These are phyloP conservation scores for Pascua guehoae DNA, from an alignment of 1,284 basidiomycete species.

Conservation along the genomic window DNA sequence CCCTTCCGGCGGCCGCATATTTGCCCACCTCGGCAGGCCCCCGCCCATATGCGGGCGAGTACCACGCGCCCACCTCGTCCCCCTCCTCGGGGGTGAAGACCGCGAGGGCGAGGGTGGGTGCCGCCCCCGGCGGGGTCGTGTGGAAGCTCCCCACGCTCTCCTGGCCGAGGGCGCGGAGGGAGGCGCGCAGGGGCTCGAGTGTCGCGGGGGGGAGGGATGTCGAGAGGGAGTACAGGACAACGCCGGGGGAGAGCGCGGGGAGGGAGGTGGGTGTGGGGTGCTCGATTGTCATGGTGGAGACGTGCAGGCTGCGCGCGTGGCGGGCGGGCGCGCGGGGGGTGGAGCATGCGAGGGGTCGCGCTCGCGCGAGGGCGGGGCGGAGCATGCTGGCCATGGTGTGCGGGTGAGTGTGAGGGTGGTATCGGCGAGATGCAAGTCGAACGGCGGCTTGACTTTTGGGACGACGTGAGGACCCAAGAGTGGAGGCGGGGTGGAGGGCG, in stretches of 20 bases:
- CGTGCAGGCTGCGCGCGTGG: conserved; percentile 1
- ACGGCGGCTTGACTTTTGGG: no score
- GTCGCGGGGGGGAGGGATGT: conserved; percentile 22
- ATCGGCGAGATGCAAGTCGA: no score
- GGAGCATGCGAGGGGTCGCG: not conserved
- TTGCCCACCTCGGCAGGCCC: conserved; percentile 39
- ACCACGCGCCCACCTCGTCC: conserved; percentile 13
- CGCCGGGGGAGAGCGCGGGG: not conserved
- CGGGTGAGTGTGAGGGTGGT: no score
- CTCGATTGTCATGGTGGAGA: conserved; percentile 27
- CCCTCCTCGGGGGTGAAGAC: conserved; percentile 22
- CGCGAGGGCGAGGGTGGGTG: conserved; percentile 32
- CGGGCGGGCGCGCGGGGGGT: not conserved
- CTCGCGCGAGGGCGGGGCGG: no score
- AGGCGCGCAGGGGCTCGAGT: conserved; percentile 21
- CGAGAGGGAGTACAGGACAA: conserved; percentile 32
- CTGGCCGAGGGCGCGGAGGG: conserved; percentile 15
- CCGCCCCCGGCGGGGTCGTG: conserved; percentile 13
- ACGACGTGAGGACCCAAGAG: no score
- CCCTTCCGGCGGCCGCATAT: conserved; percentile 31
- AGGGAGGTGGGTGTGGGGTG: conserved; percentile 14
- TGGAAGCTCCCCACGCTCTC: conserved; percentile 34
- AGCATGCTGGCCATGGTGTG: no score
- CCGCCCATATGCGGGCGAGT: conserved; percentile 27
- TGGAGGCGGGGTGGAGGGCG: no score